phyloP scores from a whole-genome alignment of 495 filamentous ascomycete species.

The Trichoderma erinaceum region DNA sequence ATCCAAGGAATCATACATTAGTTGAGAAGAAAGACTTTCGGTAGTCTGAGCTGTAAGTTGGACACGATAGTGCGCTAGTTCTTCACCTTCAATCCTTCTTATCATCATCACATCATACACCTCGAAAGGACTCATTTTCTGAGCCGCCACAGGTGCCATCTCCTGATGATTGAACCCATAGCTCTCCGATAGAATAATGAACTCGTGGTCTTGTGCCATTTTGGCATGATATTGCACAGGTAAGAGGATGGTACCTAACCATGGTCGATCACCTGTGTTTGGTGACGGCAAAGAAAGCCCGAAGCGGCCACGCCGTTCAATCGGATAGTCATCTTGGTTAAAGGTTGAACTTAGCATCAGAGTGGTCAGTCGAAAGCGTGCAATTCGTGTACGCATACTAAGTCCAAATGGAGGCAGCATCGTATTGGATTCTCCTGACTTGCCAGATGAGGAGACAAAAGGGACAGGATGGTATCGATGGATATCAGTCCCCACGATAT shows the following conservation, averaged over 20 bases:
- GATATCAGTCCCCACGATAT: background rate
- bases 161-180: background rate
- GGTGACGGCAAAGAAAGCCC: background rate
- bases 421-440: background rate
- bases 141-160: background rate
- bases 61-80: background rate
- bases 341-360: background rate
- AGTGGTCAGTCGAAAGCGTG: background rate
- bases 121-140: background rate
- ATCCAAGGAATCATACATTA: background rate
- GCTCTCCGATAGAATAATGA: slow-evolving; percentile 7
- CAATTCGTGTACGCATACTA: background rate
- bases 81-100: background rate
- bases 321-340: background rate
- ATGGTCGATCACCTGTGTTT: background rate
- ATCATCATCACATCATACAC: background rate
- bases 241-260: background rate
- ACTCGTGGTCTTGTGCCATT: background rate
- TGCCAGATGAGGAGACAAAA: background rate
- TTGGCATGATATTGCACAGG: background rate
- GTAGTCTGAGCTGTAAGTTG: background rate
- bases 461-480: background rate
- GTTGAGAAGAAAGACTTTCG: background rate
- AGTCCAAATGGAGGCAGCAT: background rate
- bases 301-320: background rate